A percentile compares a stretch with the other conserved stretches of the same genome.
Conservation (phyloP, 2,329 filamentous ascomycete genomes). For the Elsinoe batatas region DNA sequence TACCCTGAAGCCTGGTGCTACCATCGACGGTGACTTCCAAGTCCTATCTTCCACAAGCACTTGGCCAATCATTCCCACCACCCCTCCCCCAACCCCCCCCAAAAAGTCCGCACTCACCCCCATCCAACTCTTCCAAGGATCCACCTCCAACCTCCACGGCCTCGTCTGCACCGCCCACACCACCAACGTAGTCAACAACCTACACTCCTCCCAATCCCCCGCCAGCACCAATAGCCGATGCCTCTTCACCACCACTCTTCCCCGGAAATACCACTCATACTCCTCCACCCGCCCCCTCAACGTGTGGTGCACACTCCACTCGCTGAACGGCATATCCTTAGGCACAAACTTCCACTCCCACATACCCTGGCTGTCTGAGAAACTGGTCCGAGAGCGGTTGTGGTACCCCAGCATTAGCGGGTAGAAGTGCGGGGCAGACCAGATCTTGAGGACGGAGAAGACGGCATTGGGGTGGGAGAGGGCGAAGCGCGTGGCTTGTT, state of each 20-base stretch:
- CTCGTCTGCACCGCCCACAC: constrained; percentile 40
- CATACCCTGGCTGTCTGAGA: constrained; percentile 33
- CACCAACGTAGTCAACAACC: constrained; percentile 29
- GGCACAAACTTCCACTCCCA: constrained; percentile 42
- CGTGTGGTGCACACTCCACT: constrained; percentile 37
- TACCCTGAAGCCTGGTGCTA: too few relatives aligned
- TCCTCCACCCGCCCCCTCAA: constrained; percentile 26
- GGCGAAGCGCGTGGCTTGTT: constrained; percentile 25
- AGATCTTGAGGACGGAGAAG: constrained; percentile 39
- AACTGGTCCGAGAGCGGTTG: constrained; percentile 29
- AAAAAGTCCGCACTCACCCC: constrained; percentile 39
- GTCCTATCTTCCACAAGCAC: not conserved
- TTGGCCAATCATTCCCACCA: constrained; percentile 27
- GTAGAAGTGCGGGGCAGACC: constrained; percentile 42
- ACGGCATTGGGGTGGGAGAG: constrained; percentile 20
- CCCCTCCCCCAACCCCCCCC: constrained; percentile 31
- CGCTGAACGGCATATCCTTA: constrained; percentile 37
- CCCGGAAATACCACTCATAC: constrained; percentile 25
- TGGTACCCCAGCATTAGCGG: constrained; percentile 36
- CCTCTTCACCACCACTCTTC: constrained; percentile 32
- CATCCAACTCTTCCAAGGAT: constrained; percentile 44
- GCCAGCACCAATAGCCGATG: constrained; percentile 42
- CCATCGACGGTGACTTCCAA: too few relatives aligned
- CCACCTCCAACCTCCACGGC: constrained; percentile 42
- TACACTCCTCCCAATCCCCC: constrained; percentile 32